Evolutionary conservation across 176 grass and related monocot species (phyloP).

Genomic region (Puccinellia tenuiflora): DNA sequence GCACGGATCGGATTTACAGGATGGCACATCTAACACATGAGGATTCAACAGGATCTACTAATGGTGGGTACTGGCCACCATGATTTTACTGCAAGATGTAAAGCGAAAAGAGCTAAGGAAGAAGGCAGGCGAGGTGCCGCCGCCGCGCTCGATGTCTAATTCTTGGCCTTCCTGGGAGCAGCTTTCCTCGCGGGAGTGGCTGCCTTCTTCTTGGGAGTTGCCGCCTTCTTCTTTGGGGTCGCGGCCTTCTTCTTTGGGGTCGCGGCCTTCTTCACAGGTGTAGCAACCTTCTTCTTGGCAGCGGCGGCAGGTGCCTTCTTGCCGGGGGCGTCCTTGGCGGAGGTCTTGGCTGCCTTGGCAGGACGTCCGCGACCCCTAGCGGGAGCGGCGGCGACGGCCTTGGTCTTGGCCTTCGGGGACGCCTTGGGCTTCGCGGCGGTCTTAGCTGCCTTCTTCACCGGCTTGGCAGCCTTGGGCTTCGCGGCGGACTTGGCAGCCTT

Average conservation of each 20-base stretch:
- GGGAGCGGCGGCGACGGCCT: background rate
- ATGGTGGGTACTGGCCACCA: background rate
- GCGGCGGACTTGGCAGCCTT: background rate
- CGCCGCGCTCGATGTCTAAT: conserved; percentile 26
- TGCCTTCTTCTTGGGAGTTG: conserved; percentile 21
- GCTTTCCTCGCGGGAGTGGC: conserved; percentile 26
- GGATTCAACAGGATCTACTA: background rate
- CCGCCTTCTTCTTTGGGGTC: background rate
- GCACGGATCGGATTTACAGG: background rate
- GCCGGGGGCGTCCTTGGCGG: background rate
- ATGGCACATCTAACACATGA: background rate
- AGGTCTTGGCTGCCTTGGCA: conserved; percentile 32
- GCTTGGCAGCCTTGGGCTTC: conserved; percentile 24
- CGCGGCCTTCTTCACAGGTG: background rate
- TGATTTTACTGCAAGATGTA: background rate
- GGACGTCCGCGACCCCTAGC: conserved; percentile 13
- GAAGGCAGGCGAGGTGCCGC: background rate
- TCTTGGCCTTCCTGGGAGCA: conserved; percentile 47
- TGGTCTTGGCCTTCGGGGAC: conserved; percentile 31
- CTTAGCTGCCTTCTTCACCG: conserved; percentile 12
- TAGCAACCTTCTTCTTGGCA: background rate
- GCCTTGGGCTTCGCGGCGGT: conserved; percentile 26
- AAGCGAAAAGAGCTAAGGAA: background rate
- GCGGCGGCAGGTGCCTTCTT: conserved; percentile 18
- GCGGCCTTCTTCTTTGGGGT: background rate